A percentile compares a stretch with the other conserved stretches of the same genome.
Conservation (phyloP, 805 yeast genomes). For the Cyberlindnera mississippiensis region DNA sequence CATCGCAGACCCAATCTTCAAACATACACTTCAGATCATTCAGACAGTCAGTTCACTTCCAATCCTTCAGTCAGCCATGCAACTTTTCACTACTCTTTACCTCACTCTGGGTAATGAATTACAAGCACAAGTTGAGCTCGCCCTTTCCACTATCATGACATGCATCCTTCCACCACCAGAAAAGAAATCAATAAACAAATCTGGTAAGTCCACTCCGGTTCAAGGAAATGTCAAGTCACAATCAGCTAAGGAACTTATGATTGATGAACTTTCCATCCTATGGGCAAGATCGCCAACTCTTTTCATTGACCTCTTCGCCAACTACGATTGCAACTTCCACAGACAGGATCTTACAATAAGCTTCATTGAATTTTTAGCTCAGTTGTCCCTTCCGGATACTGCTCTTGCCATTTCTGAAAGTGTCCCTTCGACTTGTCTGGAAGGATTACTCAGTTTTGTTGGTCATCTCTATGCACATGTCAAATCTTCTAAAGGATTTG, state of each 20-base stretch:
- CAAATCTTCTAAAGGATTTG: constrained; percentile 21
- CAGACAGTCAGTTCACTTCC: constrained; percentile 71
- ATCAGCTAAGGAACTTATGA: constrained; percentile 68
- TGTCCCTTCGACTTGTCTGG: constrained; percentile 92
- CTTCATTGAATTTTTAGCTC: constrained; percentile 65
- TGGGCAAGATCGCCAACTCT: constrained; percentile 80
- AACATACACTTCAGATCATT: constrained; percentile 75
- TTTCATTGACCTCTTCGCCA: constrained; percentile 71
- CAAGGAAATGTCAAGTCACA: constrained; percentile 25
- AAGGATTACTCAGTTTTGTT: constrained; percentile 73
- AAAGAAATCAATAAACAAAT: constrained; percentile 12
- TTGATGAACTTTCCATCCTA: constrained; percentile 77
- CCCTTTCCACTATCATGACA: constrained; percentile 60
- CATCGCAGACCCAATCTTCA: constrained; percentile 78
- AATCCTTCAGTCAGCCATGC: constrained; percentile 70
- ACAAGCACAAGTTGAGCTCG: constrained; percentile 77
- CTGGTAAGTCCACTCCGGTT: constrained; percentile 32
- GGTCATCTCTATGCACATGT: constrained; percentile 53
- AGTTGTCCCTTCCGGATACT: constrained; percentile 80
- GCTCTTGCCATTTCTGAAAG: constrained; percentile 74
- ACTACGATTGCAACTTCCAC: constrained; percentile 88
- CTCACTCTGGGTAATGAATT: constrained; percentile 61
- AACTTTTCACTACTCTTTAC: constrained; percentile 67
- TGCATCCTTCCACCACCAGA: constrained; percentile 41
- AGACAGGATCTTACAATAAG: constrained; percentile 71